Conservation (phyloP, 2,329 filamentous ascomycete genomes). For the Phyllosticta paracitricarpa region DNA sequence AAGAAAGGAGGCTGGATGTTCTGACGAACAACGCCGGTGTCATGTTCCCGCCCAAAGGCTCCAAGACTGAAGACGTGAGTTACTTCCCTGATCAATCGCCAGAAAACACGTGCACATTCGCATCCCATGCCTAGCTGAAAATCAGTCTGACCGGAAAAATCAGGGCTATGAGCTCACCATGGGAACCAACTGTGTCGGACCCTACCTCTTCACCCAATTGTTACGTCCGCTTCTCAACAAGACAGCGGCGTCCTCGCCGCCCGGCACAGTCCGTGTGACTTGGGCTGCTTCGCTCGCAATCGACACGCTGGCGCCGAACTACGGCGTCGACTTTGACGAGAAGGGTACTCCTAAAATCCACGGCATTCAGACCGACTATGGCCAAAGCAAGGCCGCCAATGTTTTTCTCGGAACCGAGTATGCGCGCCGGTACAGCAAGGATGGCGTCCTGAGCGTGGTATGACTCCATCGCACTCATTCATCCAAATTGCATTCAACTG, state of each 20-base stretch:
- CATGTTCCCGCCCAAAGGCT: slow-evolving; percentile 19
- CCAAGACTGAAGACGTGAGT: slow-evolving; percentile 12
- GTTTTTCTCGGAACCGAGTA: slow-evolving; percentile 18
- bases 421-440: slow-evolving; percentile 11
- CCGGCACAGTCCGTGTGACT: slow-evolving; percentile 26
- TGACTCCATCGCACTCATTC: background rate
- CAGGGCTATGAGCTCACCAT: slow-evolving; percentile 24
- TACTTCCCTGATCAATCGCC: background rate
- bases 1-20: slow-evolving; percentile 34
- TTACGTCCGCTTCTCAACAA: slow-evolving; percentile 26
- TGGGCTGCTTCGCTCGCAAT: slow-evolving; percentile 21
- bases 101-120: background rate
- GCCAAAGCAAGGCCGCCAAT: slow-evolving; percentile 20
- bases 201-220: slow-evolving; percentile 31
- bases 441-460: slow-evolving; percentile 16
- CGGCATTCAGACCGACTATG: slow-evolving; percentile 14
- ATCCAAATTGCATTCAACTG: background rate
- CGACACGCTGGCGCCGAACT: slow-evolving; percentile 9
- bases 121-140: background rate
- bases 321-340: slow-evolving; percentile 11
- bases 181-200: slow-evolving; percentile 32
- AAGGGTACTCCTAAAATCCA: background rate
- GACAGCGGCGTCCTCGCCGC: slow-evolving; percentile 19
- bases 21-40: slow-evolving; percentile 30
- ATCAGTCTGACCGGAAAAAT: background rate